Evolutionary conservation across 2,329 filamentous ascomycete genomes (phyloP).

Genomic region (Monosporascus sp.): DNA sequence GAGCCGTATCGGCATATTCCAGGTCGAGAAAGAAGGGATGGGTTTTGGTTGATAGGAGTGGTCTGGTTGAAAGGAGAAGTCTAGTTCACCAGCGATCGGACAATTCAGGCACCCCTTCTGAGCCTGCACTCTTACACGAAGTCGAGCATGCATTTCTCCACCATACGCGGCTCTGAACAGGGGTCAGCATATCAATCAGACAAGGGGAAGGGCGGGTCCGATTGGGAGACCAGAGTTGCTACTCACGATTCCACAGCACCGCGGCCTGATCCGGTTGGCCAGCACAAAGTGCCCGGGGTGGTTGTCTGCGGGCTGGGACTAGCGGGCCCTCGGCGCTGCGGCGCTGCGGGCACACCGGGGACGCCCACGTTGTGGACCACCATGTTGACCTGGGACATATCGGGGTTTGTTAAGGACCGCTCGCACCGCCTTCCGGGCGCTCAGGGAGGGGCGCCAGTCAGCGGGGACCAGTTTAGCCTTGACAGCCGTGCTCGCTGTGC

Average conservation of each 20-base stretch:
- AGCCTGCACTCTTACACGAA: constrained; percentile 33
- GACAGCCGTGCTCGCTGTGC: constrained; percentile 16
- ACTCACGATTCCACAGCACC: constrained; percentile 40
- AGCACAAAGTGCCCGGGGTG: constrained; percentile 30
- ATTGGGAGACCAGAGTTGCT: neutral
- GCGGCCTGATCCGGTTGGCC: constrained; percentile 28
- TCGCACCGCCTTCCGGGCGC: constrained; percentile 25
- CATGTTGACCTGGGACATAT: constrained; percentile 22
- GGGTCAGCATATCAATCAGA: neutral
- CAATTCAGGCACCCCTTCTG: constrained; percentile 8
- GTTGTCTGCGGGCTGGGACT: constrained; percentile 28
- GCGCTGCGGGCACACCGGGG: constrained; percentile 31
- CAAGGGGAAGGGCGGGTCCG: neutral
- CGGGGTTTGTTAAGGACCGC: constrained; percentile 21
- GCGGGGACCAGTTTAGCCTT: constrained; percentile 21
- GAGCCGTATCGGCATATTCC: no score
- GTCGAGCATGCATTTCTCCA: constrained; percentile 37
- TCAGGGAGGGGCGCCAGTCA: constrained; percentile 24
- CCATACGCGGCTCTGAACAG: constrained; percentile 36
- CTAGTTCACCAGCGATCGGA: no score
- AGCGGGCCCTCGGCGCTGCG: constrained; percentile 26
- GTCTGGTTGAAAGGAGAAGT: no score
- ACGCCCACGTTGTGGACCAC: constrained; percentile 33
- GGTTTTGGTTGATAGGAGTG: no score
- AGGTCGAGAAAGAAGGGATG: no score